phyloP scores from a whole-genome alignment of 2,329 filamentous ascomycete species.

The Colletotrichum coccodes region DNA sequence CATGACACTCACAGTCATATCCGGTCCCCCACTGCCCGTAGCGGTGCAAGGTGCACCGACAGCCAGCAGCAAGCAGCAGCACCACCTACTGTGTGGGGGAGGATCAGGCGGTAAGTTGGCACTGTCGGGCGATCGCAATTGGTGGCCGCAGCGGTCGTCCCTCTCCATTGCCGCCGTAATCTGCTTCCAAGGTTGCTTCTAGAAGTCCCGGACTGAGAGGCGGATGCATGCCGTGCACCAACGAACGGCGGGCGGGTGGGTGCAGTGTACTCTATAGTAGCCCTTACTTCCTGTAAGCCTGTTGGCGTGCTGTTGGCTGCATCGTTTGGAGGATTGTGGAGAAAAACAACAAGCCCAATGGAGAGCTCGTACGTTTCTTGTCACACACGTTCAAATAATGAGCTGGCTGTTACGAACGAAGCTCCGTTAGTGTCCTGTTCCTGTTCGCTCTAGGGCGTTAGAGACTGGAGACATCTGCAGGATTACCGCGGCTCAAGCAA shows the following conservation, averaged over 20 bases:
- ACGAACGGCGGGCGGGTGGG: neutral
- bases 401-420: neutral
- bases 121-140: constrained; percentile 10
- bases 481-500: constrained; percentile 22
- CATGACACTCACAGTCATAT: constrained; percentile 16
- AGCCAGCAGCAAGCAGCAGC: neutral
- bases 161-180: neutral
- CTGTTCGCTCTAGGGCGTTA: constrained; percentile 1
- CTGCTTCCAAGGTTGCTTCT: constrained; percentile 15
- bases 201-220: constrained; percentile 20
- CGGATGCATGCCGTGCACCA: neutral
- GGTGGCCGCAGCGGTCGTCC: constrained; percentile 23
- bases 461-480: constrained; percentile 17
- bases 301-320: constrained; percentile 10
- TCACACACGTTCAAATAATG: neutral
- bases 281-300: neutral
- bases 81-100: constrained; percentile 3
- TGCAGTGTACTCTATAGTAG: neutral
- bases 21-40: neutral
- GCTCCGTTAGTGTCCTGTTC: constrained; percentile 4
- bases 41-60: neutral
- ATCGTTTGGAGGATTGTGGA: neutral
- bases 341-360: neutral
- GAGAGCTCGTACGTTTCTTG: neutral
- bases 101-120: neutral